phyloP scores from a whole-genome alignment of 805 yeast genomes.

The Candida berthetii region DNA sequence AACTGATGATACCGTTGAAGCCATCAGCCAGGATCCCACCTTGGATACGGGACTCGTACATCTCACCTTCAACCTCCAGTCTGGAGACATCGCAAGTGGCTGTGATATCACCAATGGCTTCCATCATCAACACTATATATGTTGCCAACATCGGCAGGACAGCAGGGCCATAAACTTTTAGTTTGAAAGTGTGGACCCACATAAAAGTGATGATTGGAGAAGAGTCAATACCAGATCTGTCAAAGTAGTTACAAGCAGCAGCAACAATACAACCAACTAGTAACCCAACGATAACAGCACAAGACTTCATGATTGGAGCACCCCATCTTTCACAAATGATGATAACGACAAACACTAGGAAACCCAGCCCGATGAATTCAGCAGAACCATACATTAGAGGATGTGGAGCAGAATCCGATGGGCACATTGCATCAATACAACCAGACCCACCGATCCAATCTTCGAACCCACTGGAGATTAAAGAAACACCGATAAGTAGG shows the following conservation, averaged over 20 bases:
- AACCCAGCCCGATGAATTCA: conserved; percentile 80
- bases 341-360: conserved; percentile 70
- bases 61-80: conserved; percentile 73
- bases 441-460: conserved; percentile 89
- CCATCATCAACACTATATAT: conserved; percentile 80
- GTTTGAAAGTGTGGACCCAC: conserved; percentile 83
- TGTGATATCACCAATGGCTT: conserved; percentile 91
- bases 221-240: conserved; percentile 42
- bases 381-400: conserved; percentile 79
- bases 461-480: conserved; percentile 66
- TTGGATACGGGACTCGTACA: conserved; percentile 81
- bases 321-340: conserved; percentile 82
- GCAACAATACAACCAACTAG: conserved; percentile 89
- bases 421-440: conserved; percentile 43
- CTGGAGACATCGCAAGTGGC: conserved; percentile 92
- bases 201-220: conserved; percentile 83
- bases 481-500: conserved; percentile 67
- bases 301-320: conserved; percentile 89
- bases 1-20: conserved; percentile 68
- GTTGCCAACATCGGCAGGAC: conserved; percentile 84
- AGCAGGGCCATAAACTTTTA: conserved; percentile 75
- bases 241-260: conserved; percentile 84
- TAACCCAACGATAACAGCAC: conserved; percentile 85
- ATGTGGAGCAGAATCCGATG: conserved; percentile 45
- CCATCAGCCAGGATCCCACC: conserved; percentile 94